phyloP scores from a whole-genome alignment of 1,139 yeast species.

The Taphrina pruni region DNA sequence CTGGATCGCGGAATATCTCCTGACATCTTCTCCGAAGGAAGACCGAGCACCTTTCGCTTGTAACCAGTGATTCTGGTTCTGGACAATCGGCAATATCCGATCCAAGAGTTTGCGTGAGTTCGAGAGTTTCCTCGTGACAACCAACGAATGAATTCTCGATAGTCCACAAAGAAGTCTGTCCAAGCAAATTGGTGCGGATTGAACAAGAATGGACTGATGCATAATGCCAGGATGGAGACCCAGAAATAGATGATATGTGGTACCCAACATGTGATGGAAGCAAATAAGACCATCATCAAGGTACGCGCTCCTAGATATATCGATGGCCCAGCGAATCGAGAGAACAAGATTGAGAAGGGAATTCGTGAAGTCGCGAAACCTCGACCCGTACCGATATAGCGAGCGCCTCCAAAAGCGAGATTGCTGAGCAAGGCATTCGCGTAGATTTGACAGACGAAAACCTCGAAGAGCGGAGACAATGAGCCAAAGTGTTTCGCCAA shows the following conservation, averaged over 20 bases:
- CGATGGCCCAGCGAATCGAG: constrained; percentile 96
- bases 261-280: constrained; percentile 95
- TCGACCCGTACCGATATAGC: constrained; percentile 98
- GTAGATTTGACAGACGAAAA: constrained; percentile 96
- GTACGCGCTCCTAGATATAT: constrained; percentile 96
- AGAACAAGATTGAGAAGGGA: constrained; percentile 91
- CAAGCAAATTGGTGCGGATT: constrained; percentile 99
- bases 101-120: constrained; percentile 99
- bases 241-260: constrained; percentile 98
- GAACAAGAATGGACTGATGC: constrained; percentile 91
- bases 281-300: constrained; percentile 84
- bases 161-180: constrained; percentile 98
- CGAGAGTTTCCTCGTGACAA: constrained; percentile 97
- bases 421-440: constrained; percentile 89
- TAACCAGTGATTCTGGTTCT: constrained; percentile 98
- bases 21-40: constrained; percentile 73
- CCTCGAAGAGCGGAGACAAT: constrained; percentile 95
- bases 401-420: constrained; percentile 98
- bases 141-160: constrained; percentile 99
- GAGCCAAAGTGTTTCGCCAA: constrained; percentile 87
- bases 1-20: constrained; percentile 96
- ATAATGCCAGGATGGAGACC: constrained; percentile 89
- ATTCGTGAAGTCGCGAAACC: constrained; percentile 99
- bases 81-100: constrained; percentile 92
- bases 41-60: constrained; percentile 76